Conservation (phyloP, 331 rosid genomes). For the Pyrus hybrid region DNA sequence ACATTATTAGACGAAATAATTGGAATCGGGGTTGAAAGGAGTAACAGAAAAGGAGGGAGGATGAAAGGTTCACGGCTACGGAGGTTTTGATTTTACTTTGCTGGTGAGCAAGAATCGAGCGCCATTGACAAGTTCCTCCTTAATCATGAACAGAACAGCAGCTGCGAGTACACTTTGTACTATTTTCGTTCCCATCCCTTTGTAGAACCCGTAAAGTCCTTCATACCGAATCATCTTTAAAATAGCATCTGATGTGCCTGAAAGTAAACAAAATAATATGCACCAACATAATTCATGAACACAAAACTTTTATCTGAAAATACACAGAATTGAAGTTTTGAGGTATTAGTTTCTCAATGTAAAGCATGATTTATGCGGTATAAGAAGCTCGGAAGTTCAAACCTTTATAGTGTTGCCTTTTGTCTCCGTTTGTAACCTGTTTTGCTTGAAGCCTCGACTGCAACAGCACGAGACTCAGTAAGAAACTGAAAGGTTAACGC, state of each 20-base stretch:
- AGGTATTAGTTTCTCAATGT: background rate
- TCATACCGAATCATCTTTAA: conserved; percentile 81
- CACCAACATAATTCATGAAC: background rate
- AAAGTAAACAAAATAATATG: background rate
- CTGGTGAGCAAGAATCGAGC: conserved; percentile 49
- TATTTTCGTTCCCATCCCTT: conserved; percentile 89
- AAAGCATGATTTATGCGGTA: background rate
- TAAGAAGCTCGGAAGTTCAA: background rate
- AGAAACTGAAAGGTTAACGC: background rate
- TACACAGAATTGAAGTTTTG: background rate
- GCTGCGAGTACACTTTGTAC: conserved; percentile 95
- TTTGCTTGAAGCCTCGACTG: conserved; percentile 93
- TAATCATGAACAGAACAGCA: conserved; percentile 84
- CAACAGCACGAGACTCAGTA: conserved; percentile 11
- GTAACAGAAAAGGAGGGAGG: background rate
- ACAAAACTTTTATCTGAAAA: background rate
- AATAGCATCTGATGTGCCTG: conserved; percentile 87
- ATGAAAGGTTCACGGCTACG: conserved; percentile 9
- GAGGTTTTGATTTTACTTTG: conserved; percentile 37
- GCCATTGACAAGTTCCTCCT: conserved; percentile 80
- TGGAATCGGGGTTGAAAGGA: background rate
- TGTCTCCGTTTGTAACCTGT: conserved; percentile 62
- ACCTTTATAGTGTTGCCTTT: conserved; percentile 78
- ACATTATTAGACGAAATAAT: background rate
- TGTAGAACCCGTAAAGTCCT: conserved; percentile 79